Evolutionary conservation across 140 eudicot species (phyloP).

Genomic region (Bidens hawaiensis): DNA sequence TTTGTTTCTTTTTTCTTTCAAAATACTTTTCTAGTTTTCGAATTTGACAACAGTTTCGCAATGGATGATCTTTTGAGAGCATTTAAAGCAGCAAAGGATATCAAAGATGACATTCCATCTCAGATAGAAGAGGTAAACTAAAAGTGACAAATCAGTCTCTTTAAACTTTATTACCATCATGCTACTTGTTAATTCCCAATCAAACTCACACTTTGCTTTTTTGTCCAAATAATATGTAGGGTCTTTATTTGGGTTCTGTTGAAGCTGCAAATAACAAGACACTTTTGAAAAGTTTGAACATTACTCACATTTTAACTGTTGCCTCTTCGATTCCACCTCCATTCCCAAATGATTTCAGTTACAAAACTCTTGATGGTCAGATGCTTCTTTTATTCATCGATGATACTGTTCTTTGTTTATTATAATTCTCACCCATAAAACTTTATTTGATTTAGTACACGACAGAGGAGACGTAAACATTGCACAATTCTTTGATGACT

Average conservation of each 20-base stretch:
- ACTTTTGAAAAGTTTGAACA: too few relatives aligned
- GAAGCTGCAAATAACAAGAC: slow-evolving; percentile 75
- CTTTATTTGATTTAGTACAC: slow-evolving; percentile 35
- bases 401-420: neutral
- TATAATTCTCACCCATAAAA: neutral
- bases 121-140: slow-evolving; percentile 74
- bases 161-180: neutral
- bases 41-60: neutral
- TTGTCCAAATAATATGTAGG: too few relatives aligned
- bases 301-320: too few relatives aligned
- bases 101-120: slow-evolving; percentile 51
- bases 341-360: slow-evolving; percentile 59
- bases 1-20: too few relatives aligned
- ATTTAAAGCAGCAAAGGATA: slow-evolving; percentile 32
- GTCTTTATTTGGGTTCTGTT: slow-evolving; percentile 74
- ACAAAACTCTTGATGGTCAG: slow-evolving; percentile 60
- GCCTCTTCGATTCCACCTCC: too few relatives aligned
- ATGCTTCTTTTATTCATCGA: neutral
- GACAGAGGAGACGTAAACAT: slow-evolving; percentile 53
- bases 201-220: neutral
- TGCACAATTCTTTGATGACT: too few relatives aligned
- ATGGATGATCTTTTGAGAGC: slow-evolving; percentile 54
- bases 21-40: neutral
- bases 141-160: too few relatives aligned
- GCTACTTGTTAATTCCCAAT: neutral